Base-by-base conservation (phyloP, 208 protist species). In the Leishmania amazonensis region DNA sequence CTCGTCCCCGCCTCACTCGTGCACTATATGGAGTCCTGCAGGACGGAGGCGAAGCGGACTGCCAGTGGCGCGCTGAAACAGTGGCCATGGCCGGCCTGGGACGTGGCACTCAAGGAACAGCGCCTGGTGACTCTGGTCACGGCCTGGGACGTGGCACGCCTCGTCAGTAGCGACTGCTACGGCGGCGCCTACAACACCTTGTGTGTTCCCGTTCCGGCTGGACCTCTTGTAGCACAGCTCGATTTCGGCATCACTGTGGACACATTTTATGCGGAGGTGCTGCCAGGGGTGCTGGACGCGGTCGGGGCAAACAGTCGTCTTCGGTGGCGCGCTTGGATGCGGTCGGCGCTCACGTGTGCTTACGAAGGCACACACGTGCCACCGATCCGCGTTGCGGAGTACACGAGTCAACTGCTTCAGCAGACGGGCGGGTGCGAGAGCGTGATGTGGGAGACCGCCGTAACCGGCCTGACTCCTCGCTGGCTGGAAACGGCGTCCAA, bases 401-500 rank as follows among this genome's bases (percentile, higher is more conserved):
- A 82, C 70, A 87, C 91, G 40, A 91, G 91, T 21, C 65, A 78
- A 35, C 85, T 96, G 62, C 78, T 98, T 40, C 58, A 83, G 35
- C 88, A 89, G 58, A 80, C 84, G 24, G 82, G 82, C 58, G 90
- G 90, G 19, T 88, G 83, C 45, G 62, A 78, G n/a, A 17, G 67
- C 19, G 88, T 94, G 1, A 86, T 98, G 53, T 91, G 85, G 81
- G 93, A 98, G 72, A 90, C 93, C 62, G 92, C 88, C 49, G 78
- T 87, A 21, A 53, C 19, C 1, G 93, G 92, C 0, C 79, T 95
- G 7, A 91, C 88, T 4, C 88, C 91, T 49, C 89, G 95, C 17
- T 94, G 91, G 91, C 78, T 98, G 49, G 93, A 98, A 83, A 96
- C 93, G n/a, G 83, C 81, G 2, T 51, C 87, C 49, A 96, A 96